Evolutionary conservation across 2,329 filamentous ascomycete genomes (phyloP).

Genomic region (Alternaria triticimaculans): DNA sequence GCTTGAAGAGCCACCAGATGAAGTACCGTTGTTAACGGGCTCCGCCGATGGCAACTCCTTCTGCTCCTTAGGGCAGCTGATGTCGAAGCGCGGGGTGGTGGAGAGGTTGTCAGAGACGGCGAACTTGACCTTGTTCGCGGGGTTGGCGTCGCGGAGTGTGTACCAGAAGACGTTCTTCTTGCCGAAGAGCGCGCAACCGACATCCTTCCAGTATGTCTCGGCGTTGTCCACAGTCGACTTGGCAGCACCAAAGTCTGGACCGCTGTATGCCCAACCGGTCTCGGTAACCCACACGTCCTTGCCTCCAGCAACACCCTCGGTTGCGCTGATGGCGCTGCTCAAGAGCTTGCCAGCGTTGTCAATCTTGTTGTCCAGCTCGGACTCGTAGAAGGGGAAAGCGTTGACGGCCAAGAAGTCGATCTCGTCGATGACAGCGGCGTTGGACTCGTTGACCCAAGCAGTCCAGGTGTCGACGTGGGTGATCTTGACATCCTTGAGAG

Average conservation of each 20-base stretch:
- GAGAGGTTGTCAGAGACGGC: slow-evolving; percentile 62
- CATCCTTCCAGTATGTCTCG: slow-evolving; percentile 40
- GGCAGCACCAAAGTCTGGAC: slow-evolving; percentile 38
- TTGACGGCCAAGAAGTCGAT: slow-evolving; percentile 48
- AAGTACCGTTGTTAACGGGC: slow-evolving; percentile 22
- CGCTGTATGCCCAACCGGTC: slow-evolving; percentile 46
- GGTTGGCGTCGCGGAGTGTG: slow-evolving; percentile 53
- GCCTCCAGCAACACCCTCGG: slow-evolving; percentile 37
- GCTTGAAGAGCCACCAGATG: slow-evolving; percentile 16
- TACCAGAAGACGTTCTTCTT: slow-evolving; percentile 47
- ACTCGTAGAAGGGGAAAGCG: slow-evolving; percentile 49
- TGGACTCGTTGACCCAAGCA: slow-evolving; percentile 44
- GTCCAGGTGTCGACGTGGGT: slow-evolving; percentile 50
- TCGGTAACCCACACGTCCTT: slow-evolving; percentile 51
- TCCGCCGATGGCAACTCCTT: slow-evolving; percentile 21
- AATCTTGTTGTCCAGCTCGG: slow-evolving; percentile 39
- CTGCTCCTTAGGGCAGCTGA: slow-evolving; percentile 54
- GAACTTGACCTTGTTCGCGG: slow-evolving; percentile 65
- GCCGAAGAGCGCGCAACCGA: slow-evolving; percentile 45
- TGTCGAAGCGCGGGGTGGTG: slow-evolving; percentile 60
- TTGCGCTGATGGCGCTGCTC: slow-evolving; percentile 34
- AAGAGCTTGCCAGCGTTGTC: slow-evolving; percentile 52
- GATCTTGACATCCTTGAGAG: slow-evolving; percentile 59
- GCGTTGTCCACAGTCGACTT: slow-evolving; percentile 40
- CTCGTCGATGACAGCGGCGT: slow-evolving; percentile 45